Base-by-base conservation (phyloP, 805 yeast species). In the Grigorovia yakushimaensis region DNA sequence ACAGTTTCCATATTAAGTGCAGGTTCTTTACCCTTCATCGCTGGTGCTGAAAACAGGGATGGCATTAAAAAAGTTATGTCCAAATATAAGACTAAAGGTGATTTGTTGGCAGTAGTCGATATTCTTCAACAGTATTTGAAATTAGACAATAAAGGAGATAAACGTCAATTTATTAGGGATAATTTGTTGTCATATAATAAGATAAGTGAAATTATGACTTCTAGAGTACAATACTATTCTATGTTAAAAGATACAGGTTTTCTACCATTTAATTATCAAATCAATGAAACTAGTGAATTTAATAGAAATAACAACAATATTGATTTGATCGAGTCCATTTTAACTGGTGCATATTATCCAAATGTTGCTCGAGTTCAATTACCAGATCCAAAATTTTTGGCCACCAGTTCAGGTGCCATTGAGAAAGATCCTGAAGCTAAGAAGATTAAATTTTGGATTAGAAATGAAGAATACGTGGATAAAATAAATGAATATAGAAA, bases 381-480 rank as follows among this genome's bases (percentile, higher is more conserved):
- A 19, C 97, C 98, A 0, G 88, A 87, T 51, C 78, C 89, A 3
- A 86, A 84, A 57, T 91, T 68, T 61, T 67, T 79, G 41, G 75
- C 80, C 36, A 78, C 87, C 1, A 68, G 81, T 33, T 73, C 80
- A 0, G 98, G 98, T 20, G 77, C 97, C 0, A 74, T 91, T 41
- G 89, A 85, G 46, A 73, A 79, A n/a, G 96, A 89, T 56, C 85
- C 88, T 0, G 96, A 89, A 58, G 84, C 89, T 2, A 75, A 72
- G 48, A 70, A 73, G 49, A 82, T 83, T 49, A 83, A 81, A 59
- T 78, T 80, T 45, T 88, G 88, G 84, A 73, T 84, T 41, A 68
- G 85, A 53, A 79, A 78, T 56, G 87, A 82, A 45, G 73, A 71
- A 44, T 79, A 72, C 49, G 61, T 68, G 45, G 68, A 67, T 41